Percentiles rank a stretch among this genome's conserved stretches.
Conservation (phyloP, 1,284 basidiomycete species). For the Takashimella tepidaria region DNA sequence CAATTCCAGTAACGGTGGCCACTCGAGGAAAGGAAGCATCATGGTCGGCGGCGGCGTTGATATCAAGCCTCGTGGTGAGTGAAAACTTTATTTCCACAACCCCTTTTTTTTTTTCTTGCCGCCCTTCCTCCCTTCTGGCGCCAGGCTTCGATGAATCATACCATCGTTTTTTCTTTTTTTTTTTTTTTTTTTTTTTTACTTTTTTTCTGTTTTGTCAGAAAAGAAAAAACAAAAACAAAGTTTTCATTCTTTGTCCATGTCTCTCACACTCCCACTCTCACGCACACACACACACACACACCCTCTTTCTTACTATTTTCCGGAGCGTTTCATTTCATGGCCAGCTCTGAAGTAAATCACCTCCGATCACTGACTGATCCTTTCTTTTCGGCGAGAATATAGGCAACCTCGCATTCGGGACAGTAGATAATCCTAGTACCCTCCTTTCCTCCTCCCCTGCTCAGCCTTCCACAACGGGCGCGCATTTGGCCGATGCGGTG, state of each 20-base stretch:
- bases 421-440: conserved; percentile 58
- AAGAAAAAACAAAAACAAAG: too few species aligned
- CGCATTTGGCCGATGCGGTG: conserved; percentile 51
- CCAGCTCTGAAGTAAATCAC: neutral
- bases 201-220: too few species aligned
- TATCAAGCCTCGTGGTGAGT: conserved; percentile 34
- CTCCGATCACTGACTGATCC: conserved; percentile 1
- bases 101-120: neutral
- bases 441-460: conserved; percentile 48
- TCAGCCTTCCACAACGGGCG: conserved; percentile 45
- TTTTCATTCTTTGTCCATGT: too few species aligned
- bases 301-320: too few species aligned
- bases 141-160: too few species aligned
- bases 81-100: neutral
- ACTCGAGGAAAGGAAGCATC: conserved; percentile 39
- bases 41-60: conserved; percentile 42
- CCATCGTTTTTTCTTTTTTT: too few species aligned
- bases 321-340: too few species aligned
- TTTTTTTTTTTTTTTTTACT: too few species aligned
- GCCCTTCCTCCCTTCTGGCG: conserved; percentile 1
- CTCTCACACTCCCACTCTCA: too few species aligned
- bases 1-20: conserved; percentile 27
- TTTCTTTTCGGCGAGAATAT: too few species aligned
- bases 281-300: too few species aligned
- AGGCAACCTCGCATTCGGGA: conserved; percentile 63